Evolutionary conservation across 2,329 filamentous ascomycete species (phyloP).

Genomic region (Endocalyx cinctus): DNA sequence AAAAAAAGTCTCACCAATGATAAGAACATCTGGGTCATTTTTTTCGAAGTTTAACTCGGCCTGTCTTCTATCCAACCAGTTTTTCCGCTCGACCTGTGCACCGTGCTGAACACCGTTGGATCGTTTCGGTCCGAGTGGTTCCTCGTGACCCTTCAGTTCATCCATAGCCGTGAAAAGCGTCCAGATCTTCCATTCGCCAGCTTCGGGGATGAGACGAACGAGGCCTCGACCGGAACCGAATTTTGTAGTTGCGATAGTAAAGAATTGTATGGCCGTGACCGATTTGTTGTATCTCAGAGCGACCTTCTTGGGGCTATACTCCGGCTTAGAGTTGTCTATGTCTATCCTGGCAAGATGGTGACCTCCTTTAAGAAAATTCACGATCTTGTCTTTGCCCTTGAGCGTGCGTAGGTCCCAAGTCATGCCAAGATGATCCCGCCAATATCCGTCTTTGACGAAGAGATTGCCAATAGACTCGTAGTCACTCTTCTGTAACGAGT

Average conservation of each 20-base stretch:
- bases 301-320: constrained; percentile 33
- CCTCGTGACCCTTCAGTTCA: constrained; percentile 40
- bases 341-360: constrained; percentile 32
- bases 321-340: constrained; percentile 33
- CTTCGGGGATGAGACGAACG: constrained; percentile 36
- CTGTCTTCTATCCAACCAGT: constrained; percentile 47
- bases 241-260: constrained; percentile 40
- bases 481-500: constrained; percentile 29
- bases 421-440: constrained; percentile 54
- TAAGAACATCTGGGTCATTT: constrained; percentile 46
- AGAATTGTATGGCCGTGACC: constrained; percentile 45
- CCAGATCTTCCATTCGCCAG: constrained; percentile 49
- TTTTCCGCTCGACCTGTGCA: constrained; percentile 39
- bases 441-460: constrained; percentile 49
- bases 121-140: constrained; percentile 35
- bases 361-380: constrained; percentile 24
- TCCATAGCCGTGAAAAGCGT: constrained; percentile 48
- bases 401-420: constrained; percentile 53
- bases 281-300: constrained; percentile 39
- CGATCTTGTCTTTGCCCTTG: constrained; percentile 39
- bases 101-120: constrained; percentile 46
- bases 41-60: constrained; percentile 43
- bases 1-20: constrained; percentile 40
- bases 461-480: constrained; percentile 31
- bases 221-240: constrained; percentile 47